These are phyloP conservation scores for Hibiscus syriacus DNA, from an alignment of 345 rosid genomes.

Conservation along the genomic window DNA sequence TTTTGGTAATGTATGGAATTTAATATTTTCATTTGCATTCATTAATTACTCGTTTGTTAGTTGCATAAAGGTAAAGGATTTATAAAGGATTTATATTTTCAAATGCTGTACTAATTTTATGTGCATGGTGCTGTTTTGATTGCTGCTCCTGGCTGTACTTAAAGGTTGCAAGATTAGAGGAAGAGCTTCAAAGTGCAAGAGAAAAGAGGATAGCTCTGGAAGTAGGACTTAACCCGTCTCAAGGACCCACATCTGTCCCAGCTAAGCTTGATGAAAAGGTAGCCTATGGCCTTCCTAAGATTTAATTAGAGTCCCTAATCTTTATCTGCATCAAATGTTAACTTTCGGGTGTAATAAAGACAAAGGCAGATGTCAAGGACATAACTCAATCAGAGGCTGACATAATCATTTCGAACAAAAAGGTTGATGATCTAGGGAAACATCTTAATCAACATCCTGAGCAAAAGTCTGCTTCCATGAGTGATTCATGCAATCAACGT, in stretches of 20 bases:
- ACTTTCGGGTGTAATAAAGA: slow-evolving; percentile 30
- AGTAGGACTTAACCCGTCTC: slow-evolving; percentile 45
- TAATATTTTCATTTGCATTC: background rate
- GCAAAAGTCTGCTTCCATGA: slow-evolving; percentile 27
- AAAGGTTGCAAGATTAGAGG: slow-evolving; percentile 79
- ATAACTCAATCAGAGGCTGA: slow-evolving; percentile 58
- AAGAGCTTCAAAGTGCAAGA: slow-evolving; percentile 67
- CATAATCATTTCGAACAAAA: slow-evolving; percentile 45
- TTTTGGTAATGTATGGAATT: background rate
- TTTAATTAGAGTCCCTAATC: slow-evolving; percentile 7
- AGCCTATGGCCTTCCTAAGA: slow-evolving; percentile 10
- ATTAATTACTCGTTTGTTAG: background rate
- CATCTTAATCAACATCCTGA: slow-evolving; percentile 42
- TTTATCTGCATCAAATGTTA: slow-evolving; percentile 18
- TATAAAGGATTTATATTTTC: background rate
- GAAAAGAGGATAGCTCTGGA: slow-evolving; percentile 56
- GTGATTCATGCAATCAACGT: slow-evolving; percentile 29
- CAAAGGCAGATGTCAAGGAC: slow-evolving; percentile 56
- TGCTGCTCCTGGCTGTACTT: slow-evolving; percentile 7
- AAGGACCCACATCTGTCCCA: slow-evolving; percentile 30
- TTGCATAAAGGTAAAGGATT: slow-evolving; percentile 1
- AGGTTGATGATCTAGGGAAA: slow-evolving; percentile 49
- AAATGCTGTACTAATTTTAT: background rate
- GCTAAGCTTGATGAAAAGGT: slow-evolving; percentile 55
- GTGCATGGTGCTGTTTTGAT: background rate